These are phyloP conservation scores for Stereocaulon alpinum DNA, from an alignment of 495 filamentous ascomycete species.

Conservation along the genomic window DNA sequence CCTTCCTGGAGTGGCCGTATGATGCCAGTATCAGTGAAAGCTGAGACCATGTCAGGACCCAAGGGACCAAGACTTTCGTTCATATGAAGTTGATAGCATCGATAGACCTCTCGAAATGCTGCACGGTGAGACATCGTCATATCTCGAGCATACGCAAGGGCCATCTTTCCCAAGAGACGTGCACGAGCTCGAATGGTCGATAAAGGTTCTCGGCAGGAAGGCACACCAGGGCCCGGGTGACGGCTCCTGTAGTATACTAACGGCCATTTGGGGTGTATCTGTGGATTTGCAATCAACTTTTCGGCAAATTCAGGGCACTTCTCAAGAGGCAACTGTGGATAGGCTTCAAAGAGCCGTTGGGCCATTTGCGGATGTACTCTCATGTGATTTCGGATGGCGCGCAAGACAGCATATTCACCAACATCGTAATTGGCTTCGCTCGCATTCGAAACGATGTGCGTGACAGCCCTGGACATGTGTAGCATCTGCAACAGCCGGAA, in stretches of 20 bases:
- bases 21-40: slow-evolving; percentile 24
- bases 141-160: slow-evolving; percentile 21
- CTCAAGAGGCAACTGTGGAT: slow-evolving; percentile 12
- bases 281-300: slow-evolving; percentile 11
- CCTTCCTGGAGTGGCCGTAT: slow-evolving; percentile 21
- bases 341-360: slow-evolving; percentile 11
- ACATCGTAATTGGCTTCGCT: background rate
- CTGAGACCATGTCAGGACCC: slow-evolving; percentile 14
- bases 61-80: slow-evolving; percentile 19
- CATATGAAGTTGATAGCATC: slow-evolving; percentile 22
- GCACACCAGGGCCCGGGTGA: background rate
- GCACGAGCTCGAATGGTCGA: slow-evolving; percentile 1
- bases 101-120: slow-evolving; percentile 23
- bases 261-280: slow-evolving; percentile 2
- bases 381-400: slow-evolving; percentile 9
- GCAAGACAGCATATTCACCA: slow-evolving; percentile 2
- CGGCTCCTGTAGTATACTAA: slow-evolving; percentile 4
- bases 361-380: background rate
- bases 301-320: slow-evolving; percentile 19
- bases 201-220: background rate
- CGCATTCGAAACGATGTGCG: slow-evolving; percentile 5
- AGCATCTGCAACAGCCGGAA: slow-evolving; percentile 16
- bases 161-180: slow-evolving; percentile 18
- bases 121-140: slow-evolving; percentile 10
- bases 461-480: slow-evolving; percentile 8